Conservation (phyloP, 257 asterid genomes). For the Salvia splendens region DNA sequence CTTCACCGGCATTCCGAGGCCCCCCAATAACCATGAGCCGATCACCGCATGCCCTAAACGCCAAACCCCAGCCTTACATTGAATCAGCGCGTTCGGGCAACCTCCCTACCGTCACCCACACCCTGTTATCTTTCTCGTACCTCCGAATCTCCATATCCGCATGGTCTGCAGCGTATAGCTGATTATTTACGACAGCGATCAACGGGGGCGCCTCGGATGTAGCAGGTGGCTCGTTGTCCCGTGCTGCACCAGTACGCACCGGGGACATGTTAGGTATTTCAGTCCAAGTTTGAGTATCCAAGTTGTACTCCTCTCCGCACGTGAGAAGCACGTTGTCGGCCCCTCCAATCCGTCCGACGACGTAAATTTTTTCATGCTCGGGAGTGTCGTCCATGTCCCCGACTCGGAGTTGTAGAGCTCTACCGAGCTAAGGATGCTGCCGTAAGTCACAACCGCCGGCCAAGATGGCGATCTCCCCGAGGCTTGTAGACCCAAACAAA, state of each 20-base stretch:
- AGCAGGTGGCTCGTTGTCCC: conserved; percentile 59
- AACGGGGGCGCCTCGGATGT: conserved; percentile 87
- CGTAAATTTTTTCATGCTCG: conserved; percentile 71
- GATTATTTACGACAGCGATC: conserved; percentile 77
- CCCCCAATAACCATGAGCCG: conserved; percentile 79
- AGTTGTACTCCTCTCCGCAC: conserved; percentile 51
- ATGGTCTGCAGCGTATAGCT: conserved; percentile 81
- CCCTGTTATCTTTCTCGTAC: conserved; percentile 47
- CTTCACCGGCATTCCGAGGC: conserved; percentile 50
- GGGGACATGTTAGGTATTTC: conserved; percentile 88
- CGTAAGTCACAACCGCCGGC: conserved; percentile 87
- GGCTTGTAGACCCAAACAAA: conserved; percentile 85
- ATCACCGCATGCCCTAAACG: conserved; percentile 58
- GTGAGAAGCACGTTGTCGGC: conserved; percentile 37
- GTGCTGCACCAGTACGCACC: conserved; percentile 48
- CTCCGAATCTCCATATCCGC: conserved; percentile 78
- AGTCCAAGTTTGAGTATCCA: conserved; percentile 59
- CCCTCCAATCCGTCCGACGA: conserved; percentile 66
- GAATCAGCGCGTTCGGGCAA: conserved; percentile 80
- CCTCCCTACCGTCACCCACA: conserved; percentile 64
- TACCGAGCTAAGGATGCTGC: conserved; percentile 49
- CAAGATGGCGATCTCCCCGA: conserved; percentile 74
- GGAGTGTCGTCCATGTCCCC: conserved; percentile 62
- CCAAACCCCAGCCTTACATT: conserved; percentile 71
- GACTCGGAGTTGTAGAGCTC: conserved; percentile 60